Evolutionary conservation across 352 stramenopile genomes (phyloP).

Genomic region (Phytopythium sindhum): DNA sequence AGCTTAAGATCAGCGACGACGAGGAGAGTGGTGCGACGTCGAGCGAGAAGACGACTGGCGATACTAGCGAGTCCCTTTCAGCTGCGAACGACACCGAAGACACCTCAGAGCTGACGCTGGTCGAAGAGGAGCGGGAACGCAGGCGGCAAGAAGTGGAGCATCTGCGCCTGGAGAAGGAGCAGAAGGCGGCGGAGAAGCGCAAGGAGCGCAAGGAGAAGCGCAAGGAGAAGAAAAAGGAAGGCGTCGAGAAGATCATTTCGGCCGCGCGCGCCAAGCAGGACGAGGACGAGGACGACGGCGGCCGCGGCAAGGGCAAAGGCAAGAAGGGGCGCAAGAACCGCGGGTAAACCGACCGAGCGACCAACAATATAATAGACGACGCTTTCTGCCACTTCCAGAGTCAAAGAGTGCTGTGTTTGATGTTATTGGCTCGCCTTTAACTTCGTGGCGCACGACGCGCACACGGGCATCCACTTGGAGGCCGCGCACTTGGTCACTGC

Average conservation of each 20-base stretch:
- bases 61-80: background rate
- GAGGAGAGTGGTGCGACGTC: conserved; percentile 1
- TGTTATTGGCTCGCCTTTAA: conserved; percentile 40
- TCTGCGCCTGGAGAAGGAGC: conserved; percentile 62
- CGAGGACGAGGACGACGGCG: conserved; percentile 27
- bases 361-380: background rate
- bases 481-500: conserved; percentile 76
- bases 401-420: conserved; percentile 4
- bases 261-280: conserved; percentile 37
- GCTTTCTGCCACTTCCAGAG: background rate
- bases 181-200: conserved; percentile 77
- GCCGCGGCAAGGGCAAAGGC: conserved; percentile 23
- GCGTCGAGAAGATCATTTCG: conserved; percentile 64
- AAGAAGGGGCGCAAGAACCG: conserved; percentile 33
- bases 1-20: conserved; percentile 22
- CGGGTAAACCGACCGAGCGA: conserved; percentile 4
- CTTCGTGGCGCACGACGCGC: conserved; percentile 39
- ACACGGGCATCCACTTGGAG: conserved; percentile 87
- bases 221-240: conserved; percentile 79
- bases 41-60: background rate
- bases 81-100: background rate
- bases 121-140: conserved; percentile 28
- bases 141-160: conserved; percentile 39
- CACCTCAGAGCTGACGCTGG: conserved; percentile 22
- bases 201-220: conserved; percentile 78